Base-by-base conservation (phyloP, 768 basidiomycete genomes). In the Pleurotus tuoliensis region DNA sequence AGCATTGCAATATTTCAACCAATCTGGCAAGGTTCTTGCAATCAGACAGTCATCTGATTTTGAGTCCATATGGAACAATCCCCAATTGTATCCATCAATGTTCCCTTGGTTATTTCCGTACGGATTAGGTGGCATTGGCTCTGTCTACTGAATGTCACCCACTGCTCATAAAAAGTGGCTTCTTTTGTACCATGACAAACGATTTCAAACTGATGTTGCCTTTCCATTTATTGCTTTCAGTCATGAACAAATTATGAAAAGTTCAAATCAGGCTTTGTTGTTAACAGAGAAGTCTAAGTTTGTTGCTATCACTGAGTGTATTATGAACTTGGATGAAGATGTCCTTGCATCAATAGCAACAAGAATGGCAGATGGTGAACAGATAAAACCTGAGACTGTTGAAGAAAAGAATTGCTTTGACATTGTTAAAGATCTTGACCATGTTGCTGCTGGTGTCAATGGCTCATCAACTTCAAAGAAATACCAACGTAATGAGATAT, bases 41-140 rank as follows among this genome's bases (percentile, higher is more conserved):
- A 59, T 68, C 20, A 68, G 65, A 3, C 63, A 66, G 43, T 43
- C 27, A 1, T 20, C 41, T 0, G 15, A 57, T 1, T 61, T 65
- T 4, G 58, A 68, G 41, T 64, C 64, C 24, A 55, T 64, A 1
- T 64, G 55, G 30, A 51, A 64, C 15, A 73, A 73, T 56, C 62
- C 66, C 5, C 41, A 59, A 9, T 49, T 71, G 15, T 72, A 67
- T 59, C 69, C 69, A 1, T 59, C 58, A 37, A 72, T 70, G 63
- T 66, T 71, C 59, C 71, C 68, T 1, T 72, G 70, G 69, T 50
- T 78, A 1, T 78, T 72, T 65, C 75, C 71, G 4, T 77, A 76
- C 64, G 74, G 76, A 0, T 25, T 62, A 18, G 71, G 71, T 12
- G 62, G 67, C 2, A 62, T 71, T 18, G 69, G 69, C 15, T 27